Evolutionary conservation across 192 early-diverging fungal species (phyloP).

Genomic region (Globomyces pollinis-pini): DNA sequence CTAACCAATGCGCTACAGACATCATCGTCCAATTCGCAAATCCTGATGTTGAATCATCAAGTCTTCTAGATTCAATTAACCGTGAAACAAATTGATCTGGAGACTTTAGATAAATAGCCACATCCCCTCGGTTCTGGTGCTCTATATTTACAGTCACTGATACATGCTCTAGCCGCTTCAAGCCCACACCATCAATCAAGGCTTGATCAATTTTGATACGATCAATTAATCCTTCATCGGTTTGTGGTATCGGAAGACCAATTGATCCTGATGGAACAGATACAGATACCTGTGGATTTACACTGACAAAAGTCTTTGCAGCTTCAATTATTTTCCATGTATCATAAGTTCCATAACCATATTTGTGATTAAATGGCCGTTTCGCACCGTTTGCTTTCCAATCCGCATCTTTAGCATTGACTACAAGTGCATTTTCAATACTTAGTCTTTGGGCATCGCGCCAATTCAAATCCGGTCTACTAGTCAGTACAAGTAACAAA

Average conservation of each 20-base stretch:
- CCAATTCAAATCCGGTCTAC: conserved; percentile 90
- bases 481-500: conserved; percentile 38
- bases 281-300: conserved; percentile 22
- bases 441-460: conserved; percentile 85
- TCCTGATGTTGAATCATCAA: conserved; percentile 61
- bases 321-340: conserved; percentile 71
- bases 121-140: conserved; percentile 76
- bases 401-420: conserved; percentile 59
- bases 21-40: conserved; percentile 88
- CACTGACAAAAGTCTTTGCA: conserved; percentile 57
- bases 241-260: not conserved
- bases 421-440: conserved; percentile 66
- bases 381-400: conserved; percentile 67
- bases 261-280: not conserved
- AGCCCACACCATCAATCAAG: conserved; percentile 33
- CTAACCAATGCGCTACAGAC: conserved; percentile 92
- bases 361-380: conserved; percentile 83
- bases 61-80: conserved; percentile 55
- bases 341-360: conserved; percentile 88
- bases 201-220: conserved; percentile 34
- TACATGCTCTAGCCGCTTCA: conserved; percentile 73
- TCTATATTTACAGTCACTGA: conserved; percentile 77
- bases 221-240: conserved; percentile 17
- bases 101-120: conserved; percentile 73
- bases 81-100: conserved; percentile 60